Percentiles rank a stretch among this genome's conserved stretches.
Evolutionary conservation across 2,329 filamentous ascomycete genomes (phyloP).

Genomic region (Aspergillaceae sp.): DNA sequence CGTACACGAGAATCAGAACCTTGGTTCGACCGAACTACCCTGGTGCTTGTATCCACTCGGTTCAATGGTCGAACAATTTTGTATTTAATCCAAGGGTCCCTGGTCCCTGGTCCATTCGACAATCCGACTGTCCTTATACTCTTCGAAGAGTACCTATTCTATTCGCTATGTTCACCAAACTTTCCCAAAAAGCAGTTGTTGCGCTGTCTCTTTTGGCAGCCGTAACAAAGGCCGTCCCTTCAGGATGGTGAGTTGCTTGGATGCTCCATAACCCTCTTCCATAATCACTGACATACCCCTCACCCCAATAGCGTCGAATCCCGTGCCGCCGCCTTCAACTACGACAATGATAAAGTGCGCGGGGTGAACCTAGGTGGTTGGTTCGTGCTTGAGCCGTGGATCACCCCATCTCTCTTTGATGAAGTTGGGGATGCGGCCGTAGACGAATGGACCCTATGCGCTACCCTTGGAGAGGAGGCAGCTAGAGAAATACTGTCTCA

Average conservation of each 20-base stretch:
- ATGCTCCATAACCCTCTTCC: not conserved
- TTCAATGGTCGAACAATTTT: slow-evolving; percentile 7
- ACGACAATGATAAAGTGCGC: slow-evolving; percentile 47
- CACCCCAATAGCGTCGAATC: slow-evolving; percentile 16
- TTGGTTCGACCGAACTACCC: not conserved
- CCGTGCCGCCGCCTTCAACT: slow-evolving; percentile 41
- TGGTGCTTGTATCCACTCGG: slow-evolving; percentile 12
- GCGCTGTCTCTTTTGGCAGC: slow-evolving; percentile 19
- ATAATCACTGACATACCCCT: not conserved
- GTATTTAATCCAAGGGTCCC: slow-evolving; percentile 25
- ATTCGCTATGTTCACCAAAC: slow-evolving; percentile 15
- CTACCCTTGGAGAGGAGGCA: slow-evolving; percentile 41
- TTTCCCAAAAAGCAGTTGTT: slow-evolving; percentile 18
- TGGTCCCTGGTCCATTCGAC: slow-evolving; percentile 10
- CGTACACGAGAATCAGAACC: not conserved
- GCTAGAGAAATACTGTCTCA: slow-evolving; percentile 40
- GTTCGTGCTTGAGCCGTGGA: slow-evolving; percentile 58
- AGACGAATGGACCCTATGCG: slow-evolving; percentile 50
- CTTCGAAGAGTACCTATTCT: slow-evolving; percentile 23
- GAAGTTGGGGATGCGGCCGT: slow-evolving; percentile 40
- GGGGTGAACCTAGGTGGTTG: slow-evolving; percentile 60
- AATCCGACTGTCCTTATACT: slow-evolving; percentile 6
- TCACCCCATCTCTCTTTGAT: slow-evolving; percentile 54
- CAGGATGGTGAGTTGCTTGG: slow-evolving; percentile 16
- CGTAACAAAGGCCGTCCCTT: slow-evolving; percentile 13